Base-by-base conservation (phyloP, 495 filamentous ascomycete genomes). In the Penicillium desertorum region DNA sequence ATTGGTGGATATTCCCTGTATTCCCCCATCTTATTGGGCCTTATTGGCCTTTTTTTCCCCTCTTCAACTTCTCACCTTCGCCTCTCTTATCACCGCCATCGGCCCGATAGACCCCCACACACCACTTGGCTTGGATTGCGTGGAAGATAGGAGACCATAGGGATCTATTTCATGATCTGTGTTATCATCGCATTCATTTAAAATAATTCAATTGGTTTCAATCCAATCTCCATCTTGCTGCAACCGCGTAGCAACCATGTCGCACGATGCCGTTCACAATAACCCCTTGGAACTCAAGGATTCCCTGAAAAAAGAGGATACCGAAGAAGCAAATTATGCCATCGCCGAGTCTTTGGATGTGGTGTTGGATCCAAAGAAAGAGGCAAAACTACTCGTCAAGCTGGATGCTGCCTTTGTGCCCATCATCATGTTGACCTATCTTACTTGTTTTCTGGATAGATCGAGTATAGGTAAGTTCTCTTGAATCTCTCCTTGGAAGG, bases 391-490 rank as follows among this genome's bases (percentile, higher is more conserved):
- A 7, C 64, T 79, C 17, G 48, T 65, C 36, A 79, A 79, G 41
- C 61, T 80, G n/a, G 76, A 80, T 61, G 16, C 67, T 1, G 71
- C 69, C 10, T 76, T 80, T 54, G 72, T 76, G 0, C 76, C 76
- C 0, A 71, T 78, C 6, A 79, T 80, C 51, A 80, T 79, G 77
- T 58, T 80, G 12, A 71, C 76, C 0, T 79, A 79, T 45, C 56
- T 80, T 12, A 66, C 71, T 12, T 75, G 74, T 50, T 79, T 79
- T 48, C 56, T 80, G 36, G 77, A 80, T 56, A 69, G 78, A 29
- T 69, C 72, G 1, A 80, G 76, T 57, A 79, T 80, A 27, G 76
- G 75, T 80, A 64, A 30, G 50, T 49, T 19, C 10, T 19, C 2
- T 16, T 12, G 8, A 48, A 8, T 25, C 4, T 25, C 3, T 56